Evolutionary conservation across 495 filamentous ascomycete genomes (phyloP).

Genomic region (Neurospora sp.): DNA sequence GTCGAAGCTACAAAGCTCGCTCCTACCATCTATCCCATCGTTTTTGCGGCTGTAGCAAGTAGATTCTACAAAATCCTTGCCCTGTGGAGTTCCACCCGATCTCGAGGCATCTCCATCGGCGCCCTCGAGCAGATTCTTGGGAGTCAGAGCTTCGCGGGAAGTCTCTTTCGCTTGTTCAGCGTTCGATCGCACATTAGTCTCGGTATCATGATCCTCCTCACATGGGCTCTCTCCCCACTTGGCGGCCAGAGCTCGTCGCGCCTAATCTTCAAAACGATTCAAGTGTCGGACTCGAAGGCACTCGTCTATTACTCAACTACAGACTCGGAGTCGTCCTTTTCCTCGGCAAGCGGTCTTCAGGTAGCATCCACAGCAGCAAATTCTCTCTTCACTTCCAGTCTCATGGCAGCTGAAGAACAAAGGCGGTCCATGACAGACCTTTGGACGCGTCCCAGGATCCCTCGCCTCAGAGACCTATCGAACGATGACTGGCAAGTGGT

Average conservation of each 20-base stretch:
- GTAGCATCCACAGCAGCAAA: background rate
- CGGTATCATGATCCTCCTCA: background rate
- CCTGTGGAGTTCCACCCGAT: background rate
- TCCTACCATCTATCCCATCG: background rate
- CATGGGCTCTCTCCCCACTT: background rate
- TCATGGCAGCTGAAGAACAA: background rate
- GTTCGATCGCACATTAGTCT: background rate
- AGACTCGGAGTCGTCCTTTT: background rate
- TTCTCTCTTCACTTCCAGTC: background rate
- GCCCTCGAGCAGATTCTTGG: background rate
- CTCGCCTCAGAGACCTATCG: background rate
- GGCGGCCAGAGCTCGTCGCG: background rate
- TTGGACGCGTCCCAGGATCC: background rate
- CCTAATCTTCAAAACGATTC: background rate
- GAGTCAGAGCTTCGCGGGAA: background rate
- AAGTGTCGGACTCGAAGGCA: background rate
- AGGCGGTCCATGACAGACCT: background rate
- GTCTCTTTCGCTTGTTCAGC: background rate
- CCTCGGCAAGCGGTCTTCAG: background rate
- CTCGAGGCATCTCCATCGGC: background rate
- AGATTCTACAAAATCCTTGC: background rate
- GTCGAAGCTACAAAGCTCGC: background rate
- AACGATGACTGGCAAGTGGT: background rate
- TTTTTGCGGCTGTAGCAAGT: background rate
- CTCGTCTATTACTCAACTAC: background rate